A percentile compares a stretch with the other conserved stretches of the same genome.
Conservation (phyloP, 208 protist genomes). For the Crithidia sp. region DNA sequence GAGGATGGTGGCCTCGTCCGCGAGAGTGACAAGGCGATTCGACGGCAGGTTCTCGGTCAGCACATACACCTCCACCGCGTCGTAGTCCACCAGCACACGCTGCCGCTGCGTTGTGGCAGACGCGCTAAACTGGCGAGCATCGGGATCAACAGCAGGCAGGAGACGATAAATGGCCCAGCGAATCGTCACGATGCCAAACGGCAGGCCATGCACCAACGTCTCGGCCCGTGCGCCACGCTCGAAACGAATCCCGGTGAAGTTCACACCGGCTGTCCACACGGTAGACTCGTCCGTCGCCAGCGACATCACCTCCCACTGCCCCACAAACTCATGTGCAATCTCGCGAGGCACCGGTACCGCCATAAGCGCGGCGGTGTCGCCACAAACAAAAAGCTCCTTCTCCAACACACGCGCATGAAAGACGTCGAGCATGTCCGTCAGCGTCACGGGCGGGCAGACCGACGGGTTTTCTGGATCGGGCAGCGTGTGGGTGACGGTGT, state of each 20-base stretch:
- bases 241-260: slow-evolving; percentile 74
- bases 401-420: slow-evolving; percentile 69
- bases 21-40: slow-evolving; percentile 75
- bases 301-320: slow-evolving; percentile 85
- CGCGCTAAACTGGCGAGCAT: neutral
- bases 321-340: slow-evolving; percentile 66
- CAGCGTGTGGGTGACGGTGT: slow-evolving; percentile 65
- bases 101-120: slow-evolving; percentile 7
- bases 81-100: slow-evolving; percentile 78
- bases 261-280: slow-evolving; percentile 54
- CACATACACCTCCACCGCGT: slow-evolving; percentile 72
- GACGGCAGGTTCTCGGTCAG: slow-evolving; percentile 80
- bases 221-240: slow-evolving; percentile 46
- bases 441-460: slow-evolving; percentile 61
- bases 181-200: slow-evolving; percentile 87
- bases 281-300: slow-evolving; percentile 59
- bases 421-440: slow-evolving; percentile 76
- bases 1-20: slow-evolving; percentile 56
- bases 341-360: slow-evolving; percentile 75
- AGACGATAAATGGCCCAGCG: slow-evolving; percentile 82
- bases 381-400: slow-evolving; percentile 75
- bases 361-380: slow-evolving; percentile 56
- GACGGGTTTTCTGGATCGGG: slow-evolving; percentile 71
- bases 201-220: slow-evolving; percentile 72
- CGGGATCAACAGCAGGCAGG: neutral